Percentiles rank a stretch among this genome's conserved stretches.
Conservation (phyloP, 306 rosid genomes). For the Cucurbita argyrosperma region DNA sequence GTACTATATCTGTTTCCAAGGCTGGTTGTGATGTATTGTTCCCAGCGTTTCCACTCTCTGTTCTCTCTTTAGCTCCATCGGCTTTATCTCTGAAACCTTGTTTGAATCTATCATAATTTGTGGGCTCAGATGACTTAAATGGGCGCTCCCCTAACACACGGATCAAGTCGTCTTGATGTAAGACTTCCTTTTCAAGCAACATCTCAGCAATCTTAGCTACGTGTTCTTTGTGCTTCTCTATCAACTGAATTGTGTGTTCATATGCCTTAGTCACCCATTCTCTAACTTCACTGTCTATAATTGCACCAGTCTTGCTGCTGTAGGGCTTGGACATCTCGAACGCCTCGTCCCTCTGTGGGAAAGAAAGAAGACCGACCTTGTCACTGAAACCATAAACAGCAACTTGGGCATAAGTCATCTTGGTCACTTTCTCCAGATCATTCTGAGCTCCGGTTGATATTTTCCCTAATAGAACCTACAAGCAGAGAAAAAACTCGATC, state of each 20-base stretch:
- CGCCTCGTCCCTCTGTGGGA: constrained; percentile 18
- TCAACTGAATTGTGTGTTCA: constrained; percentile 14
- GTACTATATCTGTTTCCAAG: neutral
- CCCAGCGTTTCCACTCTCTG: neutral
- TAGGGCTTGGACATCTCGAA: constrained; percentile 25
- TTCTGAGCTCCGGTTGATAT: constrained; percentile 33
- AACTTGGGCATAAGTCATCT: constrained; percentile 30
- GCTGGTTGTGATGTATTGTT: neutral
- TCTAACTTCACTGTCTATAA: constrained; percentile 26
- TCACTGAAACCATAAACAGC: constrained; percentile 28
- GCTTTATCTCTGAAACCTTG: constrained; percentile 18
- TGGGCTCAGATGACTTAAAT: constrained; percentile 13
- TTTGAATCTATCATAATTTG: constrained; percentile 21
- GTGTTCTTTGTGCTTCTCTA: constrained; percentile 22
- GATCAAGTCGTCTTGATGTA: constrained; percentile 26
- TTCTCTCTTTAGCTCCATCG: constrained; percentile 2
- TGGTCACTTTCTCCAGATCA: constrained; percentile 36
- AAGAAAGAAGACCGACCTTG: constrained; percentile 30
- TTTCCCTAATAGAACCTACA: constrained; percentile 25
- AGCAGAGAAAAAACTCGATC: neutral
- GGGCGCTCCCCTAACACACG: constrained; percentile 25
- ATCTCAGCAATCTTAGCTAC: constrained; percentile 23
- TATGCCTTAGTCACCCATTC: constrained; percentile 34
- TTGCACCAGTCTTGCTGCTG: constrained; percentile 29
- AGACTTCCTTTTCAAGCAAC: constrained; percentile 31